phyloP scores from a whole-genome alignment of 768 basidiomycete species.

The Mycena vulgaris region DNA sequence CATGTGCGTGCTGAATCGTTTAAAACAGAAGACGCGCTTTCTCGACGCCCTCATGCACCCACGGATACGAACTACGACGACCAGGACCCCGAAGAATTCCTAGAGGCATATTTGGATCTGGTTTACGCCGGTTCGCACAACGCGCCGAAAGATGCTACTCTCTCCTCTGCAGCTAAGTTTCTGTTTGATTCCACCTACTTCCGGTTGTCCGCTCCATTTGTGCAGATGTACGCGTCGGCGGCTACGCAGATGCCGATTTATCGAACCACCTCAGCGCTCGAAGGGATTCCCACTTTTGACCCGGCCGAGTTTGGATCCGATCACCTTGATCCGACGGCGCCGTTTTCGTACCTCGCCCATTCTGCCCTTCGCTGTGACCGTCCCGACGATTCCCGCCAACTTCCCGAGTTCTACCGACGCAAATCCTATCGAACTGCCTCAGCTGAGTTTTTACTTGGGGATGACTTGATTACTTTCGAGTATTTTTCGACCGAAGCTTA shows the following conservation, averaged over 20 bases:
- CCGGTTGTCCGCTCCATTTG: neutral
- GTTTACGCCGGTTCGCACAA: neutral
- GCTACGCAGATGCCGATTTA: neutral
- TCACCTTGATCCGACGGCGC: too few relatives aligned
- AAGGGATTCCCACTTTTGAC: too few relatives aligned
- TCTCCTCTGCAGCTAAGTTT: neutral
- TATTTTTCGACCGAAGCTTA: neutral
- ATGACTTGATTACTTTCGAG: neutral
- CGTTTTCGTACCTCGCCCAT: too few relatives aligned
- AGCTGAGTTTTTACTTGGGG: neutral
- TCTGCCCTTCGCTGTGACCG: neutral
- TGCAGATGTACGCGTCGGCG: neutral
- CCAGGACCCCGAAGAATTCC: too few relatives aligned
- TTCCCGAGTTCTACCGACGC: neutral
- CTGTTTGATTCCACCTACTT: constrained; percentile 1
- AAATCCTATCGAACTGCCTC: neutral
- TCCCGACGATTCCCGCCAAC: neutral
- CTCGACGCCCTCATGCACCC: constrained; percentile 42
- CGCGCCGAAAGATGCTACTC: neutral
- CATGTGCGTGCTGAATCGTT: constrained; percentile 49
- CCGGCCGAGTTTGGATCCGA: too few relatives aligned
- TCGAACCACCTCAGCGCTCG: too few relatives aligned
- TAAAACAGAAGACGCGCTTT: constrained; percentile 51
- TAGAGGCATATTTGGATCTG: too few relatives aligned
- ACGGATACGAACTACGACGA: too few relatives aligned